Conservation (phyloP, 805 yeast genomes). For the Metschnikowia santaceciliae region DNA sequence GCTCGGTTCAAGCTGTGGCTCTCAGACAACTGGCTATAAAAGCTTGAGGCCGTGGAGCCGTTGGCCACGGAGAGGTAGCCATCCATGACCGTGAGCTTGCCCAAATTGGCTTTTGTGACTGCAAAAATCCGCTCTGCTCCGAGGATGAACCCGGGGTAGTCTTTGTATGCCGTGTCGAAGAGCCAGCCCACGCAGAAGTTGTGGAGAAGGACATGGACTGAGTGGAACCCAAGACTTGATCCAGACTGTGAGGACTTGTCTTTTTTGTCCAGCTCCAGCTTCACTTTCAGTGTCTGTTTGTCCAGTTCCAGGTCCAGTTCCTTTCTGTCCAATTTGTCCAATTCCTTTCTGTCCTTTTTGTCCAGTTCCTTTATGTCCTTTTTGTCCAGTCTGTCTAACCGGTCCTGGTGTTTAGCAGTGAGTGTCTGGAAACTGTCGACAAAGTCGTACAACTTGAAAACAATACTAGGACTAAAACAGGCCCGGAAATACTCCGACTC, state of each 20-base stretch:
- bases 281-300: too few species aligned
- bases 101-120: conserved; percentile 55
- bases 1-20: conserved; percentile 53
- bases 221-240: conserved; percentile 21
- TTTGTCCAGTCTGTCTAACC: too few species aligned
- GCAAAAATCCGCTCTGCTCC: conserved; percentile 77
- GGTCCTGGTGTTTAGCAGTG: neutral
- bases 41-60: conserved; percentile 49
- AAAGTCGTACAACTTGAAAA: conserved; percentile 37
- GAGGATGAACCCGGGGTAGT: conserved; percentile 65
- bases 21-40: conserved; percentile 47
- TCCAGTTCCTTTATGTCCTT: too few species aligned
- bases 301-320: neutral
- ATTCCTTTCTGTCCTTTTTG: too few species aligned
- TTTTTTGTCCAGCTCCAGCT: neutral
- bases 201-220: conserved; percentile 53
- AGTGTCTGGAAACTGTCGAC: conserved; percentile 21
- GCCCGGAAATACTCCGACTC: conserved; percentile 58
- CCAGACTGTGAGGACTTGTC: neutral
- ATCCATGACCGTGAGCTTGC: conserved; percentile 64
- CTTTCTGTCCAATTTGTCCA: neutral
- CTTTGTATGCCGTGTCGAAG: conserved; percentile 44
- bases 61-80: conserved; percentile 71
- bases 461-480: conserved; percentile 50
- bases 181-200: conserved; percentile 78